Conservation (phyloP, 2,329 filamentous ascomycete genomes). For the Botrytis paeoniae region DNA sequence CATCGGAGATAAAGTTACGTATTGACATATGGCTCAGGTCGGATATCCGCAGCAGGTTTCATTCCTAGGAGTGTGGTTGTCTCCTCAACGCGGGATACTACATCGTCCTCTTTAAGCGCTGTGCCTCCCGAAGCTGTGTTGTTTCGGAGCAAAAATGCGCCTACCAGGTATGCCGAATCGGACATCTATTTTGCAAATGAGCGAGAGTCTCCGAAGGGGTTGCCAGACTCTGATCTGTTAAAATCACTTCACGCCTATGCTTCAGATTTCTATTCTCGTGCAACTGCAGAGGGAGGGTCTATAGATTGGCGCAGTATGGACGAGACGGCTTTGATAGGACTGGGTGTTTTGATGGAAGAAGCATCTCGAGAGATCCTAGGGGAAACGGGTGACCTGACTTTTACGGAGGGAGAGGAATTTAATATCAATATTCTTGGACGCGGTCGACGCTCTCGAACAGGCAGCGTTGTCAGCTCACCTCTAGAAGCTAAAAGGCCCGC, state of each 20-base stretch:
- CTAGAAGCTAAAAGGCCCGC: slow-evolving; percentile 5
- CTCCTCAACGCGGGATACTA: slow-evolving; percentile 33
- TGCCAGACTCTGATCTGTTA: slow-evolving; percentile 69
- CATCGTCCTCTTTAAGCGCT: slow-evolving; percentile 37
- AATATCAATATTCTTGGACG: slow-evolving; percentile 8
- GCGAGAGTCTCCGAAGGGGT: slow-evolving; percentile 48
- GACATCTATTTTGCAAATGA: slow-evolving; percentile 69
- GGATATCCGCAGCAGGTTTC: slow-evolving; percentile 45
- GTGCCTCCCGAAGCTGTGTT: slow-evolving; percentile 69
- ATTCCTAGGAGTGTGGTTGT: slow-evolving; percentile 36
- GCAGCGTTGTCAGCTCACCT: slow-evolving; percentile 9
- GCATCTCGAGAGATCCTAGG: slow-evolving; percentile 59
- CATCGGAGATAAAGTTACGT: slow-evolving; percentile 4
- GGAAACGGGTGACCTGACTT: slow-evolving; percentile 64
- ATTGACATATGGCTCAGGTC: slow-evolving; percentile 35
- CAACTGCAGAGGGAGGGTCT: slow-evolving; percentile 31
- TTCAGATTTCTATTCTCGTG: slow-evolving; percentile 59
- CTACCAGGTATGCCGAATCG: slow-evolving; percentile 64
- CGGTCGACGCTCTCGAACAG: not conserved
- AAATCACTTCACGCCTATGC: slow-evolving; percentile 67
- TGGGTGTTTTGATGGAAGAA: slow-evolving; percentile 75
- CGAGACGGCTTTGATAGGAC: slow-evolving; percentile 71
- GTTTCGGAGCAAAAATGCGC: slow-evolving; percentile 62
- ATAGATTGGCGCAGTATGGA: slow-evolving; percentile 62
- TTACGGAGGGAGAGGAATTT: slow-evolving; percentile 55